Conservation (phyloP, 805 yeast species). For the Lachancea sp. region DNA sequence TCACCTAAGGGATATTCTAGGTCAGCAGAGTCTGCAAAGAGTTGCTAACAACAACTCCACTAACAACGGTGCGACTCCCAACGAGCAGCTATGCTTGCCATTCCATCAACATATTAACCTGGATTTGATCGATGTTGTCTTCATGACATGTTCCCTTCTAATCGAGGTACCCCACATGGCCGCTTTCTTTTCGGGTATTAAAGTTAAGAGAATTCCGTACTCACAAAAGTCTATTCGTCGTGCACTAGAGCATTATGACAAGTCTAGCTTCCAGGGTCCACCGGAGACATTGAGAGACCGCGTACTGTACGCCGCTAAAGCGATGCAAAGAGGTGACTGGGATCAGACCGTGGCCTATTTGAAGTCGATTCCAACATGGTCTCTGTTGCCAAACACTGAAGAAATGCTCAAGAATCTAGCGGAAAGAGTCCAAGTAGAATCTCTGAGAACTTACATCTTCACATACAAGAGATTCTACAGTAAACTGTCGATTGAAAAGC, state of each 20-base stretch:
- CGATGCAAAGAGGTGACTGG: slow-evolving; percentile 90
- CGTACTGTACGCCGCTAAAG: slow-evolving; percentile 86
- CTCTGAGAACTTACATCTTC: slow-evolving; percentile 87
- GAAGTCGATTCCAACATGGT: slow-evolving; percentile 63
- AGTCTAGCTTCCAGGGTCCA: slow-evolving; percentile 94
- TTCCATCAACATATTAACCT: slow-evolving; percentile 97
- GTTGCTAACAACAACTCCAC: slow-evolving; percentile 43
- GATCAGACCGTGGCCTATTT: slow-evolving; percentile 63
- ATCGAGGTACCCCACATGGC: slow-evolving; percentile 91
- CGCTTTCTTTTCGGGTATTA: slow-evolving; percentile 51
- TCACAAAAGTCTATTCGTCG: slow-evolving; percentile 83
- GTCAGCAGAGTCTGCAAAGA: slow-evolving; percentile 77
- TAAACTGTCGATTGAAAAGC: slow-evolving; percentile 60
- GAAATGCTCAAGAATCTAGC: slow-evolving; percentile 64
- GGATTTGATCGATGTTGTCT: slow-evolving; percentile 90
- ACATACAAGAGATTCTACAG: slow-evolving; percentile 72
- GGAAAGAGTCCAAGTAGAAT: slow-evolving; percentile 78
- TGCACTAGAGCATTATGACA: slow-evolving; percentile 84
- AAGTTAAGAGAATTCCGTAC: slow-evolving; percentile 51
- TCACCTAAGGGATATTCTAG: slow-evolving; percentile 84
- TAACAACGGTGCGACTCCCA: slow-evolving; percentile 25
- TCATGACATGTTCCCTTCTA: slow-evolving; percentile 81
- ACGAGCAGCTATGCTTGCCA: slow-evolving; percentile 73
- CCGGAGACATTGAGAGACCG: slow-evolving; percentile 94
- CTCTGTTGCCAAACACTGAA: slow-evolving; percentile 63